Percentiles rank a stretch among this genome's conserved stretches.
These are phyloP conservation scores for Xenoacremonium recifei DNA, from an alignment of 2,329 filamentous ascomycete genomes.

Conservation along the genomic window DNA sequence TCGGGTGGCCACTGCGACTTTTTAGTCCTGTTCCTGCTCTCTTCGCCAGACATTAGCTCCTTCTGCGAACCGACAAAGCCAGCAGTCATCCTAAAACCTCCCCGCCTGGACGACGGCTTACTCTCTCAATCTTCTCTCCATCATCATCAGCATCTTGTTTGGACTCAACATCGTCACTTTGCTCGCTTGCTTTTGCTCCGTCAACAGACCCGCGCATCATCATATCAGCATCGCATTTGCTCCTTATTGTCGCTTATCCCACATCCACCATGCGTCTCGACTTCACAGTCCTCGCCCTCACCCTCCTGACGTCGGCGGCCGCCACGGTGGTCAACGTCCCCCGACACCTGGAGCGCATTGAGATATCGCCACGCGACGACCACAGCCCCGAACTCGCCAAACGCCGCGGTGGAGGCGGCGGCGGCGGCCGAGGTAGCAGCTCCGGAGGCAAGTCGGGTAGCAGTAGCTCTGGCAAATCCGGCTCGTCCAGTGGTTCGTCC, in stretches of 20 bases:
- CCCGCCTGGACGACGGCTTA: not conserved
- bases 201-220: no score
- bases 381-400: constrained; percentile 52
- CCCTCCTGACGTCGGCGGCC: constrained; percentile 27
- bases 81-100: not conserved
- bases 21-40: not conserved
- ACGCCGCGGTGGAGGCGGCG: constrained; percentile 59
- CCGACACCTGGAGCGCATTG: constrained; percentile 23
- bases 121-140: no score
- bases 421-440: constrained; percentile 45
- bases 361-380: constrained; percentile 21
- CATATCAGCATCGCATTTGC: no score
- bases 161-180: no score
- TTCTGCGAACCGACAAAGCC: no score
- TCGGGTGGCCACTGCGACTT: not conserved
- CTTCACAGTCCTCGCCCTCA: constrained; percentile 26
- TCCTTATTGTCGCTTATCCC: no score
- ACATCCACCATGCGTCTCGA: constrained; percentile 36
- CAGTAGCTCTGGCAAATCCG: constrained; percentile 9
- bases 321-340: constrained; percentile 22
- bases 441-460: constrained; percentile 19
- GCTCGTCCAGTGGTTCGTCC: no score
- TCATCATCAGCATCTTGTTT: no score
- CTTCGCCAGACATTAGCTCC: no score
- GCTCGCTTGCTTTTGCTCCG: no score